Evolutionary conservation across 2,329 filamentous ascomycete genomes (phyloP).

Genomic region (Fusarium neocosmosporiellum): DNA sequence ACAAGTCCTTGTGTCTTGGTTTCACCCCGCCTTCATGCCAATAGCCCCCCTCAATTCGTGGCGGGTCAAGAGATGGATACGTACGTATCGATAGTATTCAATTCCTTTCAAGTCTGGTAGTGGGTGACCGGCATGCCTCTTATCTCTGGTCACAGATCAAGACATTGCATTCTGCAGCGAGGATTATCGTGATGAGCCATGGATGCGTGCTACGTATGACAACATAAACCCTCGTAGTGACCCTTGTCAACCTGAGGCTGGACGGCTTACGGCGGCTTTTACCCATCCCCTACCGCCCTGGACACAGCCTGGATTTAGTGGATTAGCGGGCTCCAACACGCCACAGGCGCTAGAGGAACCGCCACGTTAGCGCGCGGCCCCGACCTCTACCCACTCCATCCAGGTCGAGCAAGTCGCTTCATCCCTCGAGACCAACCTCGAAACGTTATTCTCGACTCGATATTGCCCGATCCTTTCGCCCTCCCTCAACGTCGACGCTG

Average conservation of each 20-base stretch:
- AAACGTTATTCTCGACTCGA: constrained; percentile 29
- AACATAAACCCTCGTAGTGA: background rate
- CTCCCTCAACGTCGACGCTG: constrained; percentile 4
- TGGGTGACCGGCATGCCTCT: background rate
- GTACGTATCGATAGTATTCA: background rate
- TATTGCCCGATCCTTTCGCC: constrained; percentile 6
- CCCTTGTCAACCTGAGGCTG: background rate
- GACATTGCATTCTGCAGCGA: background rate
- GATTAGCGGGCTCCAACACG: constrained; percentile 27
- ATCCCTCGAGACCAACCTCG: constrained; percentile 32
- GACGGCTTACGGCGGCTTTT: constrained; percentile 10
- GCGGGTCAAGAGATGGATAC: background rate
- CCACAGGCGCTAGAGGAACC: constrained; percentile 40
- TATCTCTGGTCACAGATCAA: background rate
- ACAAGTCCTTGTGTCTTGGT: background rate
- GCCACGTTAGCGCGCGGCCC: constrained; percentile 36
- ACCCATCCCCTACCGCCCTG: background rate
- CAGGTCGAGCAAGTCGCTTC: constrained; percentile 9
- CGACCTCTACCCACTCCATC: constrained; percentile 5
- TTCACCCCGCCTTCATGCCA: constrained; percentile 24
- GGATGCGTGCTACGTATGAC: background rate
- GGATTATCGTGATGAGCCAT: background rate
- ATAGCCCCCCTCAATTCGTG: constrained; percentile 10
- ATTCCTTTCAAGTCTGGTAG: background rate
- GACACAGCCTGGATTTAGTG: constrained; percentile 25